Evolutionary conservation across 768 basidiomycete species (phyloP).

Genomic region (Russula dissimulans): DNA sequence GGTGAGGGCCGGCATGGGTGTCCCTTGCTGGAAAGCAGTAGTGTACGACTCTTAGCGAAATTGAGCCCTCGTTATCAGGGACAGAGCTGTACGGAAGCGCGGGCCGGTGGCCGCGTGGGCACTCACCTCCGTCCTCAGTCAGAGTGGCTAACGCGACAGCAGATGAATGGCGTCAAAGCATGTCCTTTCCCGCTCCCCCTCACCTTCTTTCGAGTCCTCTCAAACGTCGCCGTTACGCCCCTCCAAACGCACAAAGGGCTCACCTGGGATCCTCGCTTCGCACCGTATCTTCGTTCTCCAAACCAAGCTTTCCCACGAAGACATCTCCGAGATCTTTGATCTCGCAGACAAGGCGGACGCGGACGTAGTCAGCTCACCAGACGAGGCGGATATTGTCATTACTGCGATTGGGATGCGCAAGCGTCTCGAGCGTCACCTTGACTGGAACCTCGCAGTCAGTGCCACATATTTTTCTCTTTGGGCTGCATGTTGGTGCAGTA

Average conservation of each 20-base stretch:
- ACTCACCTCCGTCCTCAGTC: too few relatives aligned
- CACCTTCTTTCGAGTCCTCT: not conserved
- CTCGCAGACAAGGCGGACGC: constrained; percentile 25
- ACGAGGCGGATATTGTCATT: constrained; percentile 55
- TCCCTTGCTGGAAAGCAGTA: too few relatives aligned
- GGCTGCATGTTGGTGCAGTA: too few relatives aligned
- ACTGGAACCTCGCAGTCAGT: constrained; percentile 58
- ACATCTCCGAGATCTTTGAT: constrained; percentile 24
- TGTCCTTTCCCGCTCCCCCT: not conserved
- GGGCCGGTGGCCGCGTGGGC: too few relatives aligned
- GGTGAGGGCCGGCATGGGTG: too few relatives aligned
- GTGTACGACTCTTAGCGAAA: too few relatives aligned
- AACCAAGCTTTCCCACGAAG: constrained; percentile 23
- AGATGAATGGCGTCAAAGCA: constrained; percentile 3
- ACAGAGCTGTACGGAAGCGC: too few relatives aligned
- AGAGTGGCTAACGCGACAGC: not conserved
- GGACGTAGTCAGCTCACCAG: constrained; percentile 31
- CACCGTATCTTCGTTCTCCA: constrained; percentile 12
- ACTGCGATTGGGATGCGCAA: constrained; percentile 57
- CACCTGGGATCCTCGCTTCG: constrained; percentile 9
- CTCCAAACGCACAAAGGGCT: not conserved
- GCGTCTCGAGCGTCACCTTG: constrained; percentile 60
- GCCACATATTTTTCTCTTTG: too few relatives aligned
- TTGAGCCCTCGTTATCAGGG: too few relatives aligned
- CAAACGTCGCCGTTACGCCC: not conserved